A percentile compares a stretch with the other conserved stretches of the same genome.
Evolutionary conservation across 768 basidiomycete genomes (phyloP).

Genomic region (Ephemerocybe angulata): DNA sequence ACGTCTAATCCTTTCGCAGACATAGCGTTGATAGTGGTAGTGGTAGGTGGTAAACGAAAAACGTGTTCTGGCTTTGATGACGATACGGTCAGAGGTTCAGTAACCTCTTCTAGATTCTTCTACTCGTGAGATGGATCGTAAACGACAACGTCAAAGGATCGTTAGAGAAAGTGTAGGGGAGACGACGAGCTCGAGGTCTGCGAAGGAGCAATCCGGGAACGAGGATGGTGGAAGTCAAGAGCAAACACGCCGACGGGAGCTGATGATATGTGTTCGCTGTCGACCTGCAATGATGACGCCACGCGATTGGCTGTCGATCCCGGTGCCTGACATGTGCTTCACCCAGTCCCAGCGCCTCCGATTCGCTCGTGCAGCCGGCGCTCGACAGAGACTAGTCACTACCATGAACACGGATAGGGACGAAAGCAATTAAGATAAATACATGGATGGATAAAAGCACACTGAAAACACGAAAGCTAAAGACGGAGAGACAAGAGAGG

Average conservation of each 20-base stretch:
- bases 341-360: no score
- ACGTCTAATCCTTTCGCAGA: conserved; percentile 3
- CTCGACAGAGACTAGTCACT: no score
- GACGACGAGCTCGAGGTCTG: no score
- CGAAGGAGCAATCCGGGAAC: neutral
- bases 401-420: no score
- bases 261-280: neutral
- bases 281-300: neutral
- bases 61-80: neutral
- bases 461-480: no score
- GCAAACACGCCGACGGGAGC: neutral
- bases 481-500: no score
- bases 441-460: no score
- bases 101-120: neutral
- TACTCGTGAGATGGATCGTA: neutral
- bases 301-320: neutral
- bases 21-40: neutral
- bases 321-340: neutral
- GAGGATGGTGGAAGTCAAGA: neutral
- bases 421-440: no score
- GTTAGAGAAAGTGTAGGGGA: neutral
- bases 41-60: neutral
- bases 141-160: neutral
- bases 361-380: no score
- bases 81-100: neutral